Evolutionary conservation across 345 rosid species (phyloP), one percentile per base, ranked within the genome.

Genomic region (Erysimum cheiranthoides): DNA sequence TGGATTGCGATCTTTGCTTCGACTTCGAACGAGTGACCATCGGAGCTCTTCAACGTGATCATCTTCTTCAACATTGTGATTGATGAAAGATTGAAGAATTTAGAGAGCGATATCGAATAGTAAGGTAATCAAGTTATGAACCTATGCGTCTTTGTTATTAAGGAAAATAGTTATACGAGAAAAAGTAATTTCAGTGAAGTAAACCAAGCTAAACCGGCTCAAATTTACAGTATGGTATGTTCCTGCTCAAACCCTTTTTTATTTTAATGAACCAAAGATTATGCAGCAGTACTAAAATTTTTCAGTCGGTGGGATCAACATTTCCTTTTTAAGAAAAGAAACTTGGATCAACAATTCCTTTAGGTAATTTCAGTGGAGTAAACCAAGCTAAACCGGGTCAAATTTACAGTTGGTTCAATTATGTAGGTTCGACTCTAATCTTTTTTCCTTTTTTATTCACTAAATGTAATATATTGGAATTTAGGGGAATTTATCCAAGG

Each of bases 21-120:
- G 0, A 61, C 17, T 8, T 1, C 1, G 14, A 61, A 61, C 18
- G 35, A 12, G n/a, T 40, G 16, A 27, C 51, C 66, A 40, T 61
- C 66, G 36, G 34, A 40, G 50, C 35, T 61, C 50, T 40, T 13
- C 50, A 61, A 25, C 66, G 13, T 2, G 50, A 61, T 61, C 35
- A 39, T 61, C 50, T 40, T 61, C 13, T 28, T 11, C 10, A 32
- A 61, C 66, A 35, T 38, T 0, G 66, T 60, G 8, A 8, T n/a
- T 3, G 46, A 60, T 60, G 46, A 21, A 38, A 18, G 28, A 18
- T 18, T 36, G 5, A 25, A 17, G 65, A 38, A 18, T 1, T 8
- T 10, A 61, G 47, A 58, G 4, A 38, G 66, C n/a, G 17, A n/a
- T n/a, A 38, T 18, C 17, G 30, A 59, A 7, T 59, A 10, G 30